phyloP scores from a whole-genome alignment of 257 asterid genomes.

The Plantago major region DNA sequence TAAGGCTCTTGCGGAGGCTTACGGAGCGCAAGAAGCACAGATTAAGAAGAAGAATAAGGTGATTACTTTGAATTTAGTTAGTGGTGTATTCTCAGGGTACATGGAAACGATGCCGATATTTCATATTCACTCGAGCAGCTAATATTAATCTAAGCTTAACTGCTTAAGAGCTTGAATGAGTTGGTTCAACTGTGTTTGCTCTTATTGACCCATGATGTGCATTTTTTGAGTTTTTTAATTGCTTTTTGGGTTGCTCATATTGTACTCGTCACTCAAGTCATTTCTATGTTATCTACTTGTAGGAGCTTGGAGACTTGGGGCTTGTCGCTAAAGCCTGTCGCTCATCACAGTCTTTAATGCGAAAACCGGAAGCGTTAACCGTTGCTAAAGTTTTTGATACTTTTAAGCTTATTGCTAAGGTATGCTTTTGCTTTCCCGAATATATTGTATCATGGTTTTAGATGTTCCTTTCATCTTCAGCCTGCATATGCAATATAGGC shows the following conservation, averaged over 20 bases:
- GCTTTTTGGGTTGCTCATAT: background rate
- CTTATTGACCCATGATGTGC: background rate
- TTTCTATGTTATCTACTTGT: constrained; percentile 13
- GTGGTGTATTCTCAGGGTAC: constrained; percentile 2
- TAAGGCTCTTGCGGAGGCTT: constrained; percentile 92
- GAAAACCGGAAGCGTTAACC: constrained; percentile 76
- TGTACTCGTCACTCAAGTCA: background rate
- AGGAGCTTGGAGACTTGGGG: constrained; percentile 96
- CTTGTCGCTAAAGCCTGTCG: constrained; percentile 91
- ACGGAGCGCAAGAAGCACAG: constrained; percentile 76
- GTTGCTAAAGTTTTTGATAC: constrained; percentile 79
- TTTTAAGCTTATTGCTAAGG: constrained; percentile 84
- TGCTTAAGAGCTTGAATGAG: too few relatives aligned
- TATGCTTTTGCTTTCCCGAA: constrained; percentile 17
- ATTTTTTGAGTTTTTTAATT: background rate
- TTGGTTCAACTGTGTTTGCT: background rate
- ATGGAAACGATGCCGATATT: background rate
- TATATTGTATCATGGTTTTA: constrained; percentile 3
- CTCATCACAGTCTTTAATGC: constrained; percentile 85
- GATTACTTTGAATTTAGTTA: constrained; percentile 1
- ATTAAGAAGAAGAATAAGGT: constrained; percentile 79
- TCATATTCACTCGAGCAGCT: too few relatives aligned
- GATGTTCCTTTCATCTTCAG: constrained; percentile 1
- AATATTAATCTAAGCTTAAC: too few relatives aligned
- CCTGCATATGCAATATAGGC: background rate